Evolutionary conservation across 2,329 filamentous ascomycete genomes (phyloP).

Genomic region (Pseudocercospora crystallina): DNA sequence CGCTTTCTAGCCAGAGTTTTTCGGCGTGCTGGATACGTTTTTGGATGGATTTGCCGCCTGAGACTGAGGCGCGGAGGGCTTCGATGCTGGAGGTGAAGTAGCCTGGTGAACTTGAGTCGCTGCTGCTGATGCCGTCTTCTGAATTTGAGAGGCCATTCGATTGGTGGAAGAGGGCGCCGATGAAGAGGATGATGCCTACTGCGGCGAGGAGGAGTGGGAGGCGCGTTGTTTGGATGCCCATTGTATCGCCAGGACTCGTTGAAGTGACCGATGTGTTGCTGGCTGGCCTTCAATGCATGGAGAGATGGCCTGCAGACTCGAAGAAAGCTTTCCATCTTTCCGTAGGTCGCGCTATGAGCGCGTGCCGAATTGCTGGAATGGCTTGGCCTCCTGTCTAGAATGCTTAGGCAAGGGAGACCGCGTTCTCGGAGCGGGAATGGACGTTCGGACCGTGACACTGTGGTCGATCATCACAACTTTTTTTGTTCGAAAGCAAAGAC

Average conservation of each 20-base stretch:
- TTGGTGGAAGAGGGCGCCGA: slow-evolving; percentile 15
- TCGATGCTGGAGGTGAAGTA: neutral
- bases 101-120: neutral
- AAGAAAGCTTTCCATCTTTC: no score
- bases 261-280: no score
- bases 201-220: slow-evolving; percentile 17
- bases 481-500: no score
- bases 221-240: slow-evolving; percentile 15
- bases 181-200: slow-evolving; percentile 14
- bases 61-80: neutral
- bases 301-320: no score
- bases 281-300: no score
- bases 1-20: neutral
- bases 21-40: neutral
- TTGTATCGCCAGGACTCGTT: neutral
- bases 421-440: no score
- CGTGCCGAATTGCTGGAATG: no score
- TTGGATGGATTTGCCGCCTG: neutral
- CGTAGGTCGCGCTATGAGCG: no score
- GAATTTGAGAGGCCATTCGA: slow-evolving; percentile 4
- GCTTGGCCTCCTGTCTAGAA: no score
- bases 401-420: no score
- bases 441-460: no score
- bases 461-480: no score
- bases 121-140: neutral